Percentiles rank a stretch among this genome's conserved stretches.
phyloP scores from a whole-genome alignment of 768 basidiomycete species.

The Lentinula boryana region DNA sequence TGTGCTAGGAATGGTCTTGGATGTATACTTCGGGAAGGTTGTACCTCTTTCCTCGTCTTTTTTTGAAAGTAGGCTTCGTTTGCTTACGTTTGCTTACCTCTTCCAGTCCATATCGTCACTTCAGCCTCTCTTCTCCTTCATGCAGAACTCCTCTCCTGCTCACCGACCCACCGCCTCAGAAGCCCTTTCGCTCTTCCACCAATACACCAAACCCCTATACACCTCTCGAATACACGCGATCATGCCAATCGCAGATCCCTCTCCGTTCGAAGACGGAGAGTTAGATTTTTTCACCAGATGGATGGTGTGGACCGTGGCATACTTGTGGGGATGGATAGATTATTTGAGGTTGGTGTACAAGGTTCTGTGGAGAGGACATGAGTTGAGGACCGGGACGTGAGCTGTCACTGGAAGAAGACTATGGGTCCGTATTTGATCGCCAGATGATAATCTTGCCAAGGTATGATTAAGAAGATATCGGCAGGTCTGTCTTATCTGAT shows the following conservation, averaged over 20 bases:
- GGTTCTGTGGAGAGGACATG: background rate
- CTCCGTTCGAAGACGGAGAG: background rate
- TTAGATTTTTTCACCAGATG: background rate
- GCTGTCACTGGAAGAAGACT: background rate
- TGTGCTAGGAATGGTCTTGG: background rate
- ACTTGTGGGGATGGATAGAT: background rate
- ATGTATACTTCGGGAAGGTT: background rate
- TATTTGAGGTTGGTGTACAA: background rate
- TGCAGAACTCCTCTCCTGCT: background rate
- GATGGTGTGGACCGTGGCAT: background rate
- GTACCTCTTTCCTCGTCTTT: background rate
- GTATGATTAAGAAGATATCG: no score
- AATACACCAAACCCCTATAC: background rate
- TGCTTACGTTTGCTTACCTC: background rate
- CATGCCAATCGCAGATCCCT: background rate
- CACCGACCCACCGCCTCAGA: background rate
- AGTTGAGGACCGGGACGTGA: background rate
- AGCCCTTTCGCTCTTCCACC: background rate
- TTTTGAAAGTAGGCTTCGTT: background rate
- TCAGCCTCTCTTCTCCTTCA: background rate
- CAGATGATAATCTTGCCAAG: background rate
- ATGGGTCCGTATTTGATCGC: background rate
- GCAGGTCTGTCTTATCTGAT: no score
- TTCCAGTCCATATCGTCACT: background rate
- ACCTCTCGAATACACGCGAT: background rate